Evolutionary conservation across 1,284 basidiomycete species (phyloP).

Genomic region (Tetrapyrgos nigripes): DNA sequence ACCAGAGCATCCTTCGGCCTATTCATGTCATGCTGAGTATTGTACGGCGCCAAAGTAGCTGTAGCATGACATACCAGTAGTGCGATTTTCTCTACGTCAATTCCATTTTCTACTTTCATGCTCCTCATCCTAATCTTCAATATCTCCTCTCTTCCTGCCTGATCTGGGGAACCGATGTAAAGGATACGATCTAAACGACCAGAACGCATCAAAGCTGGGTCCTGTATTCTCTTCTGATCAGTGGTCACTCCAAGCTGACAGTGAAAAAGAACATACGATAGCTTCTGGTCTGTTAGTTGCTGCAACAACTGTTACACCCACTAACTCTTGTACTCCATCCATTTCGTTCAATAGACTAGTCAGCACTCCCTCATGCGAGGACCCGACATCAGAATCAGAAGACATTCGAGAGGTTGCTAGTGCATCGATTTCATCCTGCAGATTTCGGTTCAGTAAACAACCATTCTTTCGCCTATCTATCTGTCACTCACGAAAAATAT

Average conservation of each 20-base stretch:
- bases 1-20: constrained; percentile 96
- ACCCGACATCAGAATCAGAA: constrained; percentile 58
- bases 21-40: constrained; percentile 1
- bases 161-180: constrained; percentile 93
- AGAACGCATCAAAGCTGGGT: constrained; percentile 93
- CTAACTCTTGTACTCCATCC: constrained; percentile 95
- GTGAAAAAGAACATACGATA: constrained; percentile 62
- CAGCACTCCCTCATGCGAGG: constrained; percentile 86
- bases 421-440: constrained; percentile 96
- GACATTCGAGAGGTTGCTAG: constrained; percentile 82
- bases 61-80: constrained; percentile 59
- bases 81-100: constrained; percentile 79
- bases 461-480: not conserved
- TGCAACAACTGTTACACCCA: constrained; percentile 93
- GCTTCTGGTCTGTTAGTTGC: constrained; percentile 96
- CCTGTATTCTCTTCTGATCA: constrained; percentile 53
- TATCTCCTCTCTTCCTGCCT: constrained; percentile 83
- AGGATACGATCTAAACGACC: constrained; percentile 95
- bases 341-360: constrained; percentile 97
- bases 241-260: not conserved
- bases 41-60: not conserved
- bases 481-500: constrained; percentile 85
- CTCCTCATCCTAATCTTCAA: constrained; percentile 76
- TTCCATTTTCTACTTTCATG: constrained; percentile 81
- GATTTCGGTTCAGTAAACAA: constrained; percentile 4